Conservation (phyloP, 2,329 filamentous ascomycete species). For the Rhinocladiella mackenziei region DNA sequence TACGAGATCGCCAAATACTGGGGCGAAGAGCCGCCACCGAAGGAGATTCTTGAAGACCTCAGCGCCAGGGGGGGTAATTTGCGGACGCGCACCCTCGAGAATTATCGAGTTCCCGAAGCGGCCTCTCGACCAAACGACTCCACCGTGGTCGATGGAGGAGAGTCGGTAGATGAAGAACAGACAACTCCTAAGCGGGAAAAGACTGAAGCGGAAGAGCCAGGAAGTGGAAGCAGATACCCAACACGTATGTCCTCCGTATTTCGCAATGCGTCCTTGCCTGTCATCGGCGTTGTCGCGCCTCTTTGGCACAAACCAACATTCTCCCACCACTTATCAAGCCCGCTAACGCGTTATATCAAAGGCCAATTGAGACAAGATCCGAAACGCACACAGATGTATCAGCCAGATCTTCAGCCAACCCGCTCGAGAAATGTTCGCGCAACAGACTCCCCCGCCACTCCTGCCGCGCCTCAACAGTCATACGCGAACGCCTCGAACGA, state of each 20-base stretch:
- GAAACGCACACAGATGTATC: slow-evolving; percentile 77
- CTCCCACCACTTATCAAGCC: too few species aligned
- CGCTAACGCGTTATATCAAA: slow-evolving; percentile 16
- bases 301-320: neutral
- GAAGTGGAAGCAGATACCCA: slow-evolving; percentile 39
- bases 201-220: slow-evolving; percentile 48
- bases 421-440: slow-evolving; percentile 59
- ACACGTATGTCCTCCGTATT: slow-evolving; percentile 15
- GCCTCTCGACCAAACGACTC: slow-evolving; percentile 31
- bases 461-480: slow-evolving; percentile 31
- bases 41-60: slow-evolving; percentile 76
- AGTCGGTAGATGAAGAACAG: slow-evolving; percentile 42
- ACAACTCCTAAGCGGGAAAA: slow-evolving; percentile 51
- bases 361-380: slow-evolving; percentile 68
- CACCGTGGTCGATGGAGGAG: slow-evolving; percentile 32
- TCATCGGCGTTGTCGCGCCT: neutral
- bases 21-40: slow-evolving; percentile 76
- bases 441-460: slow-evolving; percentile 34
- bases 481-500: slow-evolving; percentile 43
- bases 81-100: slow-evolving; percentile 73
- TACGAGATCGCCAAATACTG: slow-evolving; percentile 79
- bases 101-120: slow-evolving; percentile 58
- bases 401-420: slow-evolving; percentile 67
- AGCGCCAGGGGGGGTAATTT: slow-evolving; percentile 77
- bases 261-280: slow-evolving; percentile 3